Conservation (phyloP, 2,329 filamentous ascomycete genomes). For the Ilyonectria robusta region DNA sequence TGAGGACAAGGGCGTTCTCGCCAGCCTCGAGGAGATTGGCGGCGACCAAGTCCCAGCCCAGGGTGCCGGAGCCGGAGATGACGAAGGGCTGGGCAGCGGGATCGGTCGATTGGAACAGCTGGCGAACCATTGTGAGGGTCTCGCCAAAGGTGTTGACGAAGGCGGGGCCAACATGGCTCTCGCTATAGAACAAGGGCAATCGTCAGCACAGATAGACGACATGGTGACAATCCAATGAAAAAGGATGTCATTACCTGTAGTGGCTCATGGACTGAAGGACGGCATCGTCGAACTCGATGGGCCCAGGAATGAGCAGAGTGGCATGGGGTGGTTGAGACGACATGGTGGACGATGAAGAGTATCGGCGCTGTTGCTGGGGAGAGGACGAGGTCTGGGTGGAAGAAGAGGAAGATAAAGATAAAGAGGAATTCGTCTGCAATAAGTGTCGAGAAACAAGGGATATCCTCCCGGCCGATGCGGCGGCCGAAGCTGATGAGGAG, state of each 20-base stretch:
- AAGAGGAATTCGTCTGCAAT: conserved; percentile 36
- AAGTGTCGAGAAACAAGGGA: conserved; percentile 49
- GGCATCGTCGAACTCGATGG: conserved; percentile 98
- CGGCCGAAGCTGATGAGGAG: conserved; percentile 43
- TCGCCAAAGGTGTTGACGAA: conserved; percentile 96
- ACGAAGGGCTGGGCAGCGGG: conserved; percentile 90
- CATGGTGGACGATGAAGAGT: conserved; percentile 61
- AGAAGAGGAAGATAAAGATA: conserved; percentile 33
- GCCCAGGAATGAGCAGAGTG: conserved; percentile 94
- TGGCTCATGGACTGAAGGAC: conserved; percentile 96
- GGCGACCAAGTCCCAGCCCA: conserved; percentile 97
- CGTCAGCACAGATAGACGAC: conserved; percentile 19
- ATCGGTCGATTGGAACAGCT: conserved; percentile 93
- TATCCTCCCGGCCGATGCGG: conserved; percentile 48
- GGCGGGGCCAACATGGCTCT: conserved; percentile 91
- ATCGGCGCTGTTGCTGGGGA: conserved; percentile 39
- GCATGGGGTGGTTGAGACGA: conserved; percentile 74
- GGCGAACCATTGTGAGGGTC: conserved; percentile 86
- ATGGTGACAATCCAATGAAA: not conserved
- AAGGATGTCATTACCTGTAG: conserved; percentile 76
- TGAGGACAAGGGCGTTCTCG: conserved; percentile 92
- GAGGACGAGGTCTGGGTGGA: conserved; percentile 33
- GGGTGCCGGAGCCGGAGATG: conserved; percentile 92
- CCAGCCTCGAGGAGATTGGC: conserved; percentile 91
- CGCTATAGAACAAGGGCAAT: conserved; percentile 64